Evolutionary conservation across 208 protist species (phyloP).

Genomic region (Trypanosomatidae sp.): DNA sequence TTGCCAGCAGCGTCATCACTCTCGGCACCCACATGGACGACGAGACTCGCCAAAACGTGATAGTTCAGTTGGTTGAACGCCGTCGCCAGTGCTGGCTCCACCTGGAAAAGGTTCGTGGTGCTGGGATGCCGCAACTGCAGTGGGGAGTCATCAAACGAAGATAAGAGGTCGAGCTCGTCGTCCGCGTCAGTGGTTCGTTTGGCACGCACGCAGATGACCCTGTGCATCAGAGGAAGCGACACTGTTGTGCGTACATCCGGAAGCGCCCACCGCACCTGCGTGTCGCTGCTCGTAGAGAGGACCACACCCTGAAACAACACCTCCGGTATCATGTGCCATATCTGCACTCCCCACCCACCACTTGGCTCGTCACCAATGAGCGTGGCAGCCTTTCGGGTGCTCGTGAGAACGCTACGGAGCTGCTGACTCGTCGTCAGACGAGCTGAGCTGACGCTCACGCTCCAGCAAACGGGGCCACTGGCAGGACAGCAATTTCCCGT

Average conservation of each 20-base stretch:
- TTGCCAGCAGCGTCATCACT: not conserved
- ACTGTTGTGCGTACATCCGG: conserved; percentile 2
- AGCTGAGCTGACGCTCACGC: conserved; percentile 5
- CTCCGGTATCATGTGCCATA: conserved; percentile 16
- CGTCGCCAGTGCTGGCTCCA: conserved; percentile 15
- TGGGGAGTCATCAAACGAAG: not conserved
- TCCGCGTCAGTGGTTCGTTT: not conserved
- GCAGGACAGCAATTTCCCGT: not conserved
- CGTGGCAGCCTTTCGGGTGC: conserved; percentile 8
- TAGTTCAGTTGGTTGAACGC: conserved; percentile 17
- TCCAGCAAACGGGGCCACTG: not conserved
- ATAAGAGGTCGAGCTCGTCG: conserved; percentile 1
- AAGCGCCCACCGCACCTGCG: conserved; percentile 6
- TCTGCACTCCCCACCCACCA: conserved; percentile 14
- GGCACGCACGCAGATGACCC: conserved; percentile 19
- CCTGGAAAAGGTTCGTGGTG: conserved; percentile 13
- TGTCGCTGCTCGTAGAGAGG: conserved; percentile 4
- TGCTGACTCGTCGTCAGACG: conserved; percentile 5
- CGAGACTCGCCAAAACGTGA: conserved; percentile 14
- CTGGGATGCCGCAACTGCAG: not conserved
- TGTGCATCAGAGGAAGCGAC: conserved; percentile 17
- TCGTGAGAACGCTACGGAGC: conserved; percentile 17
- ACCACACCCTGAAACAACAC: conserved; percentile 5
- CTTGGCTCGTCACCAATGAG: conserved; percentile 13
- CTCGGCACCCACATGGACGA: conserved; percentile 9